These are phyloP conservation scores for Trichophyton equinum DNA, from an alignment of 2,329 filamentous ascomycete species.

Conservation along the genomic window DNA sequence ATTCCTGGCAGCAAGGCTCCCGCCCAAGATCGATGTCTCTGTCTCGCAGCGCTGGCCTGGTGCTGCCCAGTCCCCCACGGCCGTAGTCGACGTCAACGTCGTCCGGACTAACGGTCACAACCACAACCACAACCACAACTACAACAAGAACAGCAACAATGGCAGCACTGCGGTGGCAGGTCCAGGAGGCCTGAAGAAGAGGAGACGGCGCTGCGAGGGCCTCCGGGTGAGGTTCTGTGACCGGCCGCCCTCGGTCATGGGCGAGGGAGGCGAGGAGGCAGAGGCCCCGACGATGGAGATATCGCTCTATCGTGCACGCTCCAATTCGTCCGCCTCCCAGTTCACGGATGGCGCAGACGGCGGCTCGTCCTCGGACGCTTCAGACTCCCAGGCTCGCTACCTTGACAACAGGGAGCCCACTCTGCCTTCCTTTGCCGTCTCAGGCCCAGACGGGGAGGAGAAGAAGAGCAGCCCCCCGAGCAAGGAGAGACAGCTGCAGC, in stretches of 20 bases:
- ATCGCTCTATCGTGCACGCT: slow-evolving; percentile 11
- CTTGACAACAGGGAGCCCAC: not conserved
- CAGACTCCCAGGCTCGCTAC: not conserved
- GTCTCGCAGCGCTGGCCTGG: slow-evolving; percentile 22
- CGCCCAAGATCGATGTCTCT: slow-evolving; percentile 26
- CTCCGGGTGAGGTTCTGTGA: slow-evolving; percentile 63
- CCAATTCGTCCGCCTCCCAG: slow-evolving; percentile 10
- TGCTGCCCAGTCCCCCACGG: slow-evolving; percentile 19
- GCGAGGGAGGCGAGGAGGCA: slow-evolving; percentile 81
- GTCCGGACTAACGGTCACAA: not conserved
- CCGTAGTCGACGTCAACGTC: slow-evolving; percentile 7
- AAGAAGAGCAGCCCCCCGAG: not conserved
- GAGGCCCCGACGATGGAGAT: slow-evolving; percentile 61
- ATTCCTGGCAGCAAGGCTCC: slow-evolving; percentile 15
- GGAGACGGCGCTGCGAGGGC: slow-evolving; percentile 46
- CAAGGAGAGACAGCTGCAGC: not conserved
- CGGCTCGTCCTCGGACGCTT: not conserved
- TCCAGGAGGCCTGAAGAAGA: slow-evolving; percentile 13
- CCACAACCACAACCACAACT: not conserved
- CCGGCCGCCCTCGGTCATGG: slow-evolving; percentile 66
- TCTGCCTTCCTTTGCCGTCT: slow-evolving; percentile 6
- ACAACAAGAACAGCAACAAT: not conserved
- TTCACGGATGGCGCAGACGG: slow-evolving; percentile 8
- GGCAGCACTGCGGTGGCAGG: slow-evolving; percentile 8
- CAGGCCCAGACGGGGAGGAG: not conserved